These are phyloP conservation scores for Phytophthora constricta DNA, from an alignment of 352 stramenopile species.

Conservation along the genomic window DNA sequence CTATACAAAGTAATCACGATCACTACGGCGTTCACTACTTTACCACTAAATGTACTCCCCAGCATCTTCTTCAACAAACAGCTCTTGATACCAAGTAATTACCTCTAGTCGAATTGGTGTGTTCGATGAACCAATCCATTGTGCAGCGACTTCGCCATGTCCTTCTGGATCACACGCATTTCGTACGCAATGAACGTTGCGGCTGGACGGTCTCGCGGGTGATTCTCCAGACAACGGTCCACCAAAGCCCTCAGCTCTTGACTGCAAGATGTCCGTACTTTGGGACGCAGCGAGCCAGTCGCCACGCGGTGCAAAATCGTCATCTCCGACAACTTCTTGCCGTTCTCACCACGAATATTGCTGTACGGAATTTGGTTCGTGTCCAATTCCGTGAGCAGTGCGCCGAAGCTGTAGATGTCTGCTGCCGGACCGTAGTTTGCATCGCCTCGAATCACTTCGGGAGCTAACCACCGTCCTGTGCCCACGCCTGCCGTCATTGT, in stretches of 20 bases:
- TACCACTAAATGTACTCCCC: too few relatives aligned
- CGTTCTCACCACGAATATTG: slow-evolving; percentile 37
- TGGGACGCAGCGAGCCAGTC: slow-evolving; percentile 37
- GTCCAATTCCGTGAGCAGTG: slow-evolving; percentile 53
- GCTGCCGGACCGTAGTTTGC: slow-evolving; percentile 52
- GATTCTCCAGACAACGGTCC: slow-evolving; percentile 16
- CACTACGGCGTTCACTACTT: too few relatives aligned
- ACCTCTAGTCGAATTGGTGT: too few relatives aligned
- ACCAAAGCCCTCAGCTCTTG: slow-evolving; percentile 20
- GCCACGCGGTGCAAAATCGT: slow-evolving; percentile 57
- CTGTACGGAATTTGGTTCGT: slow-evolving; percentile 50
- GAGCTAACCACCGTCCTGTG: slow-evolving; percentile 60
- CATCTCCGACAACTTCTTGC: slow-evolving; percentile 59
- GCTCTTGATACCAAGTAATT: too few relatives aligned
- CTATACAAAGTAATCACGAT: too few relatives aligned
- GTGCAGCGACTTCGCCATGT: slow-evolving; percentile 27
- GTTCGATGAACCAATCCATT: neutral
- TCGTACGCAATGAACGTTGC: slow-evolving; percentile 33
- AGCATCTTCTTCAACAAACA: too few relatives aligned
- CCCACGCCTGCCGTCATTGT: slow-evolving; percentile 55
- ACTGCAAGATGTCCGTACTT: slow-evolving; percentile 19
- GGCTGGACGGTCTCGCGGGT: slow-evolving; percentile 20
- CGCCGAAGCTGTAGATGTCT: slow-evolving; percentile 66
- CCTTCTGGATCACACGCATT: slow-evolving; percentile 31
- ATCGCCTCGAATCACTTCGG: slow-evolving; percentile 55